These are phyloP conservation scores for Ceratobasidium sp. DNA, from an alignment of 1,284 basidiomycete genomes.

Conservation along the genomic window DNA sequence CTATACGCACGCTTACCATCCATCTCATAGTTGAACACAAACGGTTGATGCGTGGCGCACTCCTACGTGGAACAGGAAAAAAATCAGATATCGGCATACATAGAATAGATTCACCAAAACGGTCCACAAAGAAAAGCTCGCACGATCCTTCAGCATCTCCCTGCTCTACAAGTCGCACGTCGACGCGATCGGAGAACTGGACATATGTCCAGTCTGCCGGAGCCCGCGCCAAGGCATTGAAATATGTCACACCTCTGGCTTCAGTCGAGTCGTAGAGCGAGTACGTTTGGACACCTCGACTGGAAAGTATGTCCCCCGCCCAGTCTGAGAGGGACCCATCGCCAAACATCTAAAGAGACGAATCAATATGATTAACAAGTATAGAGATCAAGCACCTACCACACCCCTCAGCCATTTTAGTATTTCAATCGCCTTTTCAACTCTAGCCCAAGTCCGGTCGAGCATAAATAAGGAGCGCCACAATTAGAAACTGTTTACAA, in stretches of 20 bases:
- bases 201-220: slow-evolving; percentile 33
- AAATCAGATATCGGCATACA: too few species aligned
- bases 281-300: slow-evolving; percentile 10
- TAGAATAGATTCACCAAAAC: too few species aligned
- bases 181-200: neutral
- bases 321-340: too few species aligned
- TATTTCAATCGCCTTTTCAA: slow-evolving; percentile 25
- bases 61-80: neutral
- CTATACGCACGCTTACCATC: slow-evolving; percentile 34
- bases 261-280: slow-evolving; percentile 3
- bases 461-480: neutral
- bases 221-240: neutral
- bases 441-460: slow-evolving; percentile 37
- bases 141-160: neutral
- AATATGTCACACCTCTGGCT: neutral
- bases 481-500: too few species aligned
- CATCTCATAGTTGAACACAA: slow-evolving; percentile 23
- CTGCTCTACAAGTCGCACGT: neutral
- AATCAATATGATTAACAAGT: too few species aligned
- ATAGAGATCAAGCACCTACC: slow-evolving; percentile 34
- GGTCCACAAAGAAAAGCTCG: slow-evolving; percentile 33
- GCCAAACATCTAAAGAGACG: slow-evolving; percentile 30
- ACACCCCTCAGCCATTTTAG: slow-evolving; percentile 30
- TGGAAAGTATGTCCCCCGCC: slow-evolving; percentile 1
- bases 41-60: slow-evolving; percentile 2